A percentile compares a stretch with the other conserved stretches of the same genome.
Evolutionary conservation across 495 filamentous ascomycete genomes (phyloP).

Genomic region (Annulohypoxylon maeteangense): DNA sequence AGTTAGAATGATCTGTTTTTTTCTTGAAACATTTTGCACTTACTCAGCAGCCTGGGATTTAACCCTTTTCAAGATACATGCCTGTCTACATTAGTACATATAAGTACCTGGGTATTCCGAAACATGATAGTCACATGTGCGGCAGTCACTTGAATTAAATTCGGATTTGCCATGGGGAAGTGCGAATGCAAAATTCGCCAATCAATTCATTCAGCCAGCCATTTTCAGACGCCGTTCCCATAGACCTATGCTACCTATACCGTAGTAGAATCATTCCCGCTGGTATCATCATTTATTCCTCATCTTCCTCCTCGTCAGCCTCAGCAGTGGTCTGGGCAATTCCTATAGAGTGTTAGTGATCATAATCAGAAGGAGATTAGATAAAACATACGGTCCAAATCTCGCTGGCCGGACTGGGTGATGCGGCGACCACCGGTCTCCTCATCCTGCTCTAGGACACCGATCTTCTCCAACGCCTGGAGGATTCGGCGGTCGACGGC

Average conservation of each 20-base stretch:
- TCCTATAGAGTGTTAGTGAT: constrained; percentile 47
- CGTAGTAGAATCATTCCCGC: constrained; percentile 39
- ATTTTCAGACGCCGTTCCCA: constrained; percentile 51
- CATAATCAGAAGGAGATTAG: constrained; percentile 3
- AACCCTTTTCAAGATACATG: too few relatives aligned
- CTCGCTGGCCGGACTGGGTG: constrained; percentile 95
- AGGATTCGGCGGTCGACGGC: constrained; percentile 95
- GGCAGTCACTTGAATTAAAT: not conserved
- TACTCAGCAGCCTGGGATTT: too few relatives aligned
- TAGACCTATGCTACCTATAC: constrained; percentile 48
- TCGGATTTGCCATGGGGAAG: constrained; percentile 27
- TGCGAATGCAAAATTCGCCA: constrained; percentile 45
- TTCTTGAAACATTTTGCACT: too few relatives aligned
- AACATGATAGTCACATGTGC: too few relatives aligned
- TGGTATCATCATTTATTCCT: constrained; percentile 60
- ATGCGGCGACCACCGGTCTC: constrained; percentile 97
- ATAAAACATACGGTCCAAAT: constrained; percentile 83
- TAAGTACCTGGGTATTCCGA: too few relatives aligned
- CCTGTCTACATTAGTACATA: too few relatives aligned
- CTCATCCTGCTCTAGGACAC: constrained; percentile 94
- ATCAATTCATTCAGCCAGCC: constrained; percentile 50
- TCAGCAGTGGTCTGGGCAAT: constrained; percentile 80
- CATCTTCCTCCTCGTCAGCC: constrained; percentile 75
- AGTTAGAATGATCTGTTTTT: too few relatives aligned
- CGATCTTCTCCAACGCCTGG: constrained; percentile 98